Conservation (phyloP, 1,284 basidiomycete species). For the Ceratobasidium sp. region DNA sequence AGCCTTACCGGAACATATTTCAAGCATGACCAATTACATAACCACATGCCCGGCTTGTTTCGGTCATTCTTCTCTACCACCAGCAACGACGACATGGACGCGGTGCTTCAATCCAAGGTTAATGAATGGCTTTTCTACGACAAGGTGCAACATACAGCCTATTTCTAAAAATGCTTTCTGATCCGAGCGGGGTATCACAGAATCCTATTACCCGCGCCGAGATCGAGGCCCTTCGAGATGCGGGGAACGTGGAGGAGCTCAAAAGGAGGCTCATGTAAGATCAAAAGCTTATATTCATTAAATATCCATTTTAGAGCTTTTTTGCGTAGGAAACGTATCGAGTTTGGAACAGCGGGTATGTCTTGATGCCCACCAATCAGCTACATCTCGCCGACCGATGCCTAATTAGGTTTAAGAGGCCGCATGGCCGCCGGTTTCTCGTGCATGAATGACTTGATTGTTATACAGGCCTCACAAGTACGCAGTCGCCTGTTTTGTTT, state of each 20-base stretch:
- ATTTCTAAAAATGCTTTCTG: not conserved
- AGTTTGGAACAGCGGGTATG: slow-evolving; percentile 84
- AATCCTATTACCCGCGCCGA: slow-evolving; percentile 57
- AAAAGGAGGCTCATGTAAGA: slow-evolving; percentile 64
- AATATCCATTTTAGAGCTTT: slow-evolving; percentile 1
- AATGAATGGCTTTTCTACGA: slow-evolving; percentile 63
- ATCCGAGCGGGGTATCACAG: not conserved
- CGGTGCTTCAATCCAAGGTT: not conserved
- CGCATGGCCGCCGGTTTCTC: slow-evolving; percentile 86
- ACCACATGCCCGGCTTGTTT: not conserved
- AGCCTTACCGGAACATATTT: too few species aligned
- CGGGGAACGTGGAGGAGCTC: slow-evolving; percentile 57
- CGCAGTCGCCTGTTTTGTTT: not conserved
- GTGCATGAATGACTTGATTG: slow-evolving; percentile 83
- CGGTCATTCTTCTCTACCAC: not conserved
- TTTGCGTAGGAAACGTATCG: slow-evolving; percentile 65
- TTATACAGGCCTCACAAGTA: slow-evolving; percentile 83
- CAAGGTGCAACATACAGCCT: slow-evolving; percentile 55
- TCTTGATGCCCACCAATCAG: slow-evolving; percentile 14
- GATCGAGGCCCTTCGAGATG: slow-evolving; percentile 59
- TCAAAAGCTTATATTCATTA: slow-evolving; percentile 3
- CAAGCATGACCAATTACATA: too few species aligned
- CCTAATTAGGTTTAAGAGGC: slow-evolving; percentile 69
- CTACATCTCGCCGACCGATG: slow-evolving; percentile 20
- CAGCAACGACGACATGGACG: not conserved